Conservation (phyloP, 2,329 filamentous ascomycete species). For the Hypoxylon sp. region DNA sequence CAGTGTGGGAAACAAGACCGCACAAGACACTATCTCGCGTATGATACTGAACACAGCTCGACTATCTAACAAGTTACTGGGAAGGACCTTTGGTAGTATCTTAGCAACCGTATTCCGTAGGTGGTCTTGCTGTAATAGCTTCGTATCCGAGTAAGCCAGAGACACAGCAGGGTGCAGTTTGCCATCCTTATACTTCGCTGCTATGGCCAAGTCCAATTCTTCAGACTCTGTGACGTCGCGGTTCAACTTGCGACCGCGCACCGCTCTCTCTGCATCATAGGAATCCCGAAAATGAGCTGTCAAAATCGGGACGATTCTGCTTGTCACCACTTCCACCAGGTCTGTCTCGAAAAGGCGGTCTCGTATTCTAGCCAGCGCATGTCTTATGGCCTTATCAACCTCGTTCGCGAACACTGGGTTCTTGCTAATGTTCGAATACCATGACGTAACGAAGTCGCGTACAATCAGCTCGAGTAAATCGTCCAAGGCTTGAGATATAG, state of each 20-base stretch:
- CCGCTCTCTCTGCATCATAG: slow-evolving; percentile 87
- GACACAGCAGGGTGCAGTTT: slow-evolving; percentile 89
- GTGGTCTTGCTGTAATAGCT: slow-evolving; percentile 89
- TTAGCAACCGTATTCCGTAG: slow-evolving; percentile 80
- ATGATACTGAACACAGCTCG: slow-evolving; percentile 84
- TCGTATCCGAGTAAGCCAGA: slow-evolving; percentile 86
- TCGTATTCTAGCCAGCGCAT: slow-evolving; percentile 78
- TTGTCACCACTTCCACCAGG: slow-evolving; percentile 85
- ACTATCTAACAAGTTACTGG: slow-evolving; percentile 81
- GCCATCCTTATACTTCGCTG: slow-evolving; percentile 91
- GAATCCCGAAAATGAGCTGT: slow-evolving; percentile 92
- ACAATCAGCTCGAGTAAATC: slow-evolving; percentile 81
- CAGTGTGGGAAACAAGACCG: slow-evolving; percentile 87
- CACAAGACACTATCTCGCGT: slow-evolving; percentile 91
- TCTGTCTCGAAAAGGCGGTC: slow-evolving; percentile 83
- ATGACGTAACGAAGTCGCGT: slow-evolving; percentile 87
- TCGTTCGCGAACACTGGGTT: slow-evolving; percentile 87
- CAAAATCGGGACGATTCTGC: slow-evolving; percentile 86
- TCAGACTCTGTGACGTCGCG: slow-evolving; percentile 95
- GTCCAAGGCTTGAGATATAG: slow-evolving; percentile 85
- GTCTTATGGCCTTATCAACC: slow-evolving; percentile 84
- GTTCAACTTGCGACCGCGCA: slow-evolving; percentile 89
- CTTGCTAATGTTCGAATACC: slow-evolving; percentile 89
- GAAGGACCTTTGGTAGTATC: slow-evolving; percentile 81
- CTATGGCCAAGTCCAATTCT: slow-evolving; percentile 94